Evolutionary conservation across 805 yeast genomes (phyloP).

Genomic region (Suhomyces canberraensis): DNA sequence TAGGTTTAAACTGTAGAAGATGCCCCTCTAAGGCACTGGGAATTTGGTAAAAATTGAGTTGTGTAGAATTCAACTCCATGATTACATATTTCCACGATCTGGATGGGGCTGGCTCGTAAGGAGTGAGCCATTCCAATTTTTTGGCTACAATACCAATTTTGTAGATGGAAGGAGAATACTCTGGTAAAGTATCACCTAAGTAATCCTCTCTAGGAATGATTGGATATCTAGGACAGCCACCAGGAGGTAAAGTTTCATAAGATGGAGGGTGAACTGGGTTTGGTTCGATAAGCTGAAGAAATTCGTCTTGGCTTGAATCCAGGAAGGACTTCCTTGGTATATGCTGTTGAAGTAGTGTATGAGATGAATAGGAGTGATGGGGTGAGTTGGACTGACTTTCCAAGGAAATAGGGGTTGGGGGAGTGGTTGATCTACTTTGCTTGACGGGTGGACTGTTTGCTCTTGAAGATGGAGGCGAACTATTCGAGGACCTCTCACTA

Average conservation of each 20-base stretch:
- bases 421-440: conserved; percentile 5
- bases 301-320: conserved; percentile 9
- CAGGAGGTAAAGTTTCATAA: conserved; percentile 38
- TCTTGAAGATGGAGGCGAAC: conserved; percentile 5
- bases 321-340: background rate
- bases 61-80: conserved; percentile 83
- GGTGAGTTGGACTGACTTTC: background rate
- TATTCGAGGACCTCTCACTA: conserved; percentile 4
- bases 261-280: conserved; percentile 36
- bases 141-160: conserved; percentile 55
- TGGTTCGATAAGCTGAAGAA: conserved; percentile 35
- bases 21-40: conserved; percentile 32
- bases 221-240: conserved; percentile 43
- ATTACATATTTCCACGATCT: conserved; percentile 70
- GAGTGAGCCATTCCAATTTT: conserved; percentile 75
- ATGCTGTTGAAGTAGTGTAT: background rate
- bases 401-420: conserved; percentile 6
- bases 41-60: conserved; percentile 62
- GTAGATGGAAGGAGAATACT: conserved; percentile 62
- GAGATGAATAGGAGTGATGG: background rate
- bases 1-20: conserved; percentile 19
- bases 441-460: conserved; percentile 5
- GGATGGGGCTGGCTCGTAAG: conserved; percentile 63
- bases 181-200: conserved; percentile 52
- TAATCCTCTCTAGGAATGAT: conserved; percentile 15